Evolutionary conservation across 2,329 filamentous ascomycete genomes (phyloP).

Genomic region (Scleromitrula shiraiana): DNA sequence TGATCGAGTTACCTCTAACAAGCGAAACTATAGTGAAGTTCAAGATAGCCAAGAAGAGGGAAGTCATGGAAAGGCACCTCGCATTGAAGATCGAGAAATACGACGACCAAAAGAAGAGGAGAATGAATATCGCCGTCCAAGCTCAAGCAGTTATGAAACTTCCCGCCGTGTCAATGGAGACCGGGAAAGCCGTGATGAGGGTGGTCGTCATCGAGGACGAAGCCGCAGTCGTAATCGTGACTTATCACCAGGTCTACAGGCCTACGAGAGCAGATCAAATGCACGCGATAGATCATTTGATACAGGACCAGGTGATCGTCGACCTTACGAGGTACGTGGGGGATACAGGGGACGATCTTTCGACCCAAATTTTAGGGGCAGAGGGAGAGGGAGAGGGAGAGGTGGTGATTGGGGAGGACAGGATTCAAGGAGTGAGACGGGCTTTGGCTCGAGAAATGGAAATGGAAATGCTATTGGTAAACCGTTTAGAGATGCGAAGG

Average conservation of each 20-base stretch:
- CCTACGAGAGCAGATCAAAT: conserved; percentile 19
- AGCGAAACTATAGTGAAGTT: conserved; percentile 24
- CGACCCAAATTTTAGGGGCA: conserved; percentile 26
- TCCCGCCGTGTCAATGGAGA: conserved; percentile 16
- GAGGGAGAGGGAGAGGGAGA: conserved; percentile 23
- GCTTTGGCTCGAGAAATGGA: conserved; percentile 20
- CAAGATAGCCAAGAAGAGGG: conserved; percentile 15
- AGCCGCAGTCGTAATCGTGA: conserved; percentile 22
- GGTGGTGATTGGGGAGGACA: conserved; percentile 16
- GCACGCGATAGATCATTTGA: conserved; percentile 18
- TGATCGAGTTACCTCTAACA: conserved; percentile 22
- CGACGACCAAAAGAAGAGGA: conserved; percentile 17
- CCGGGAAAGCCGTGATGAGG: conserved; percentile 18
- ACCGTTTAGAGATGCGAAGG: conserved; percentile 21
- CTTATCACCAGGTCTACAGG: conserved; percentile 19
- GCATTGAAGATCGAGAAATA: conserved; percentile 18
- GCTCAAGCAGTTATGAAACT: conserved; percentile 17
- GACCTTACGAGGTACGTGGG: conserved; percentile 16
- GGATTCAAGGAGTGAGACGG: conserved; percentile 13
- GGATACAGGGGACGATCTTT: conserved; percentile 23
- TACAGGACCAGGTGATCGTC: conserved; percentile 15
- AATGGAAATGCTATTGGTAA: conserved; percentile 21
- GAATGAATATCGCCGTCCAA: conserved; percentile 16
- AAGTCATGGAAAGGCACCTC: conserved; percentile 19
- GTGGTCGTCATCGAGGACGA: conserved; percentile 15